Evolutionary conservation across 169 alveolate genomes (phyloP).

Genomic region (Plasmodium falciparum): DNA sequence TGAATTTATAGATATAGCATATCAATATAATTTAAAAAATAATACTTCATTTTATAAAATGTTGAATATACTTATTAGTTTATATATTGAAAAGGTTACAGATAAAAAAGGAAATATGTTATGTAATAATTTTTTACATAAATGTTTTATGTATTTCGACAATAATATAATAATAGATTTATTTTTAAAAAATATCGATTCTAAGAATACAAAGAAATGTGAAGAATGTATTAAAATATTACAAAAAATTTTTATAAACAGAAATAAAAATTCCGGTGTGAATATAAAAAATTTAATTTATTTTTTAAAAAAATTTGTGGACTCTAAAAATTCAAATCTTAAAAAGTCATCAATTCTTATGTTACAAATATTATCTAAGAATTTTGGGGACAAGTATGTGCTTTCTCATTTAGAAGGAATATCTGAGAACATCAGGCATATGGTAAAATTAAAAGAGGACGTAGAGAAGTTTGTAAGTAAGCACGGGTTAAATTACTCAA

Average conservation of each 20-base stretch:
- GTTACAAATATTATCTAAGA: conserved; percentile 56
- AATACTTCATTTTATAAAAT: conserved; percentile 28
- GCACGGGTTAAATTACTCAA: conserved; percentile 4
- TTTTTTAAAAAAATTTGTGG: conserved; percentile 70
- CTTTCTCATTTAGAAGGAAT: conserved; percentile 72
- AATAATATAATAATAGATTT: conserved; percentile 45
- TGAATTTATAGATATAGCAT: conserved; percentile 12
- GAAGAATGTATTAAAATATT: conserved; percentile 60
- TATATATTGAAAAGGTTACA: conserved; percentile 47
- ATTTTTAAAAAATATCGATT: conserved; percentile 27
- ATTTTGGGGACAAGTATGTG: conserved; percentile 62
- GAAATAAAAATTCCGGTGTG: conserved; percentile 9
- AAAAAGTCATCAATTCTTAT: conserved; percentile 58
- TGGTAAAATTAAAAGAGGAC: conserved; percentile 63
- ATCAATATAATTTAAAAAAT: conserved; percentile 25
- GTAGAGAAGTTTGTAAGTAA: conserved; percentile 31
- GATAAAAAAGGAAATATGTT: conserved; percentile 58
- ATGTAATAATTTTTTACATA: conserved; percentile 50
- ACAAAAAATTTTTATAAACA: conserved; percentile 44
- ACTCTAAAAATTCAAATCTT: conserved; percentile 63
- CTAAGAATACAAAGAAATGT: conserved; percentile 61
- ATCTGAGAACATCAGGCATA: conserved; percentile 43
- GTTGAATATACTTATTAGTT: conserved; percentile 15
- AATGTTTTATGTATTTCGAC: conserved; percentile 64
- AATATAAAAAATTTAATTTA: conserved; percentile 52